Conservation (phyloP, 164 flowering plant species). For the Aristolochia californica region DNA sequence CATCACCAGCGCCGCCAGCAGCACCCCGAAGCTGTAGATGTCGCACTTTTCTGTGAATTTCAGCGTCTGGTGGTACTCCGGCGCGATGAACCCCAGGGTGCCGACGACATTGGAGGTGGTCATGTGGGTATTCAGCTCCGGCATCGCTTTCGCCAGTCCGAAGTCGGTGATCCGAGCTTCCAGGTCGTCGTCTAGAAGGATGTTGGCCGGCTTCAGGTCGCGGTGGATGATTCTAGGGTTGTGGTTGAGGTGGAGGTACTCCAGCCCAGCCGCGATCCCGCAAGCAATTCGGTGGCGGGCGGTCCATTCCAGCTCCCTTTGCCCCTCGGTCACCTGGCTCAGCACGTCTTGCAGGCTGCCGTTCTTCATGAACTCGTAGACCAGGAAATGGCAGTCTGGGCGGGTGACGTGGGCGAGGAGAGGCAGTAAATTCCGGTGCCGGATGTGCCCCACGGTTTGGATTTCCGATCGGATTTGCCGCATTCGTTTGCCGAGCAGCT, state of each 20-base stretch:
- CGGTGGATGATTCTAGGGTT: constrained; percentile 69
- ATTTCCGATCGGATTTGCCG: constrained; percentile 75
- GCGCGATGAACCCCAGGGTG: constrained; percentile 84
- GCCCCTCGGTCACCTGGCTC: constrained; percentile 32
- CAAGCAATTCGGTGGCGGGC: constrained; percentile 43
- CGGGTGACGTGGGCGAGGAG: constrained; percentile 58
- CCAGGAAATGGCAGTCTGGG: constrained; percentile 63
- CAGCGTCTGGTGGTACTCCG: constrained; percentile 79
- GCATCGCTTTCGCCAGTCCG: constrained; percentile 81
- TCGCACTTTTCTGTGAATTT: constrained; percentile 94
- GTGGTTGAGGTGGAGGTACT: constrained; percentile 64
- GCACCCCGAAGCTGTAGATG: constrained; percentile 76
- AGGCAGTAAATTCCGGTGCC: constrained; percentile 76
- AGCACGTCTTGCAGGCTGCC: constrained; percentile 71
- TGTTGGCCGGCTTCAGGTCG: constrained; percentile 84
- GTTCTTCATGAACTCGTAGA: constrained; percentile 86
- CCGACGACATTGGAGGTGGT: constrained; percentile 74
- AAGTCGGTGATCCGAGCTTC: constrained; percentile 88
- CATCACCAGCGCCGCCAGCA: constrained; percentile 59
- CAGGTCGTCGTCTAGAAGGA: constrained; percentile 80
- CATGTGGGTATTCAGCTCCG: constrained; percentile 60
- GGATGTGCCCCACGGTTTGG: constrained; percentile 59
- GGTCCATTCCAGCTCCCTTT: constrained; percentile 51
- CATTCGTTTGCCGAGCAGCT: constrained; percentile 47
- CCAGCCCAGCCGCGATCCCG: constrained; percentile 76